Base-by-base conservation (phyloP, 75 land plant genomes). In the Pinus albicaulis region DNA sequence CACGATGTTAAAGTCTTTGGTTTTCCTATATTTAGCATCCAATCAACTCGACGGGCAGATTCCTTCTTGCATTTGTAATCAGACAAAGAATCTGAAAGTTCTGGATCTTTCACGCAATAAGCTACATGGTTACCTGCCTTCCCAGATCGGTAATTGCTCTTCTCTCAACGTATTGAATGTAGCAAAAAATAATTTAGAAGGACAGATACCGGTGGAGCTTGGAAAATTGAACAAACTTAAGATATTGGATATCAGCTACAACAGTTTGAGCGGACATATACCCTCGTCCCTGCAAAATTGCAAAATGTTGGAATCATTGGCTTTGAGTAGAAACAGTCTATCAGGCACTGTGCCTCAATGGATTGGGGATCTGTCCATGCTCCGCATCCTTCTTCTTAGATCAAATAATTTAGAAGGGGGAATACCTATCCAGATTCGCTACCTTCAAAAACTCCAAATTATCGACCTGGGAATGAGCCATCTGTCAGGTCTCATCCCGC, bases 381-480 rank as follows among this genome's bases (percentile, higher is more conserved):
- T 93, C 57, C 75, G 81, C 20, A 77, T 86, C 8, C 78, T 91
- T 55, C 79, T 89, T 64, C 22, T 91, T 61, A 82, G 89, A 4
- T 75, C 82, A 3, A 93, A 93, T 76, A 77, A 57, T 13, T 84
- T 93, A 34, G 34, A 78, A n/a, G 96, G 93, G 0, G 3, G 1
- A 0, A 64, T 64, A 28, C 68, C 68, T 7, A 4, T 36, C 15
- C 5, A 31, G 1, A 13, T 64, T 1, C 16, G 28, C 28, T 19
- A 28, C 34, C 26, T 64, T 4, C 68, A 34, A 3, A 34, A 4
- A 3, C 68, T 64, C 34, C 88, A 86, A 38, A 83, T 83, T 0
- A 36, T 89, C 2, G 92, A 91, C 61, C 53, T 91, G 31, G 85
- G 90, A 44, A 85, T 65, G 28, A 93, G 91, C 76, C 72, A 75